phyloP scores from a whole-genome alignment of 257 asterid genomes.

The Fraxinus excelsior region DNA sequence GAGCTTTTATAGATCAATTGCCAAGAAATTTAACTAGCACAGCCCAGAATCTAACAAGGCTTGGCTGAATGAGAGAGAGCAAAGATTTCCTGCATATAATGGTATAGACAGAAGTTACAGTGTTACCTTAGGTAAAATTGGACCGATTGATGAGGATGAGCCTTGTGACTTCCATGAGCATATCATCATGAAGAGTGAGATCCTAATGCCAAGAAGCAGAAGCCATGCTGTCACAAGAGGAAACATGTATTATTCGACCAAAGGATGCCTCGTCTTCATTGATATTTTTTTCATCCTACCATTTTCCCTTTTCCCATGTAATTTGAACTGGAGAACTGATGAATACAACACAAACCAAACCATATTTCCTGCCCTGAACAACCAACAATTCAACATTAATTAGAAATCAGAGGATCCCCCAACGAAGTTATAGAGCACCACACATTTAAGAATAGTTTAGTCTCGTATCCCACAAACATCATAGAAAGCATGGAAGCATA shows the following conservation, averaged over 20 bases:
- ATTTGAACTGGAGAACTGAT: background rate
- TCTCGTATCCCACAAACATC: too few relatives aligned
- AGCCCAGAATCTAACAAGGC: background rate
- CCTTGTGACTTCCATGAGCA: conserved; percentile 44
- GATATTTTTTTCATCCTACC: background rate
- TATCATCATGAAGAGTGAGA: conserved; percentile 26
- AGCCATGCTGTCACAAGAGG: conserved; percentile 35
- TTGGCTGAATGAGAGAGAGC: background rate
- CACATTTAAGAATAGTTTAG: too few relatives aligned
- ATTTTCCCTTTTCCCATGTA: background rate
- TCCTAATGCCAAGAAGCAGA: conserved; percentile 41
- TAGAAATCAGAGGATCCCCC: too few relatives aligned
- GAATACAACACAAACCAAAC: background rate
- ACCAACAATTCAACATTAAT: background rate
- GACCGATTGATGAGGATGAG: conserved; percentile 56
- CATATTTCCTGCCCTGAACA: too few relatives aligned
- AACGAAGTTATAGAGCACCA: too few relatives aligned
- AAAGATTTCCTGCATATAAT: conserved; percentile 12
- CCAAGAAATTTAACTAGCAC: conserved; percentile 19
- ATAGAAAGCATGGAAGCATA: too few relatives aligned
- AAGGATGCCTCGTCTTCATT: background rate
- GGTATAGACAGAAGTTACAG: conserved; percentile 48
- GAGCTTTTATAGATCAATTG: conserved; percentile 28
- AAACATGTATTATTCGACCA: conserved; percentile 7
- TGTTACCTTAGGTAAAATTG: conserved; percentile 51